Base-by-base conservation (phyloP, 2,329 filamentous ascomycete species). In the Apiospora hydei region DNA sequence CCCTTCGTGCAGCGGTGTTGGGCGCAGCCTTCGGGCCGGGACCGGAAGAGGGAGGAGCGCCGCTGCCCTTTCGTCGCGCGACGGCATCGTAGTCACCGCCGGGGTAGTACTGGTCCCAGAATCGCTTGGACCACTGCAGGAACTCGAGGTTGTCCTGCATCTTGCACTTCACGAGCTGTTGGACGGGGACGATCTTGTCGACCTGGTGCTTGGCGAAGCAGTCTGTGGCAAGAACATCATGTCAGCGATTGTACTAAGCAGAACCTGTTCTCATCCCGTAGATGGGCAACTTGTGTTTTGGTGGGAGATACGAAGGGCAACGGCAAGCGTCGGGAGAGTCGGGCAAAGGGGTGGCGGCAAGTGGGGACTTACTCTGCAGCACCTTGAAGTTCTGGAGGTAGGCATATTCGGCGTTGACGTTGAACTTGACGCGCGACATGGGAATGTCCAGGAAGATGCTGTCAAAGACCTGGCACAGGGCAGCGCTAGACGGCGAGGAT, bases 81-180 rank as follows among this genome's bases (percentile, higher is more conserved):
- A 97, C 89, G 14, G 96, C 94, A 81, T 99, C 96, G 86, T 99
- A 99, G 76, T 98, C 96, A 79, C 96, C 95, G 73, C 96, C 96
- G 10, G 96, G 96, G 84, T 94, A 99, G 88, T 98, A 95, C 82
- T 98, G 94, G 80, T 99, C 96, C 96, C 96, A 99, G 87, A 95
- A 98, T 77, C 89, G 88, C 89, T 99, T 99, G 73, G 92, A 92
- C 93, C 95, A 99, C 85, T 99, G 96, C 73, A 99, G 88, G 83
- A 99, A 99, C 82, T 98, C 96, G 78, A 99, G 93, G 86, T 99
- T 99, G 84, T 99, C 96, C 88, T 99, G 96, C 96, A 99, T 99
- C 88, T 98, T 98, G 88, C 96, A 99, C 84, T 98, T 99, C 79
- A 96, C 90, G 73, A 99, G 91, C 72, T 89, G 87, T 83, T 98